A percentile compares a stretch with the other conserved stretches of the same genome.
Conservation (phyloP, 352 stramenopile genomes). For the Phytophthora nicotianae region DNA sequence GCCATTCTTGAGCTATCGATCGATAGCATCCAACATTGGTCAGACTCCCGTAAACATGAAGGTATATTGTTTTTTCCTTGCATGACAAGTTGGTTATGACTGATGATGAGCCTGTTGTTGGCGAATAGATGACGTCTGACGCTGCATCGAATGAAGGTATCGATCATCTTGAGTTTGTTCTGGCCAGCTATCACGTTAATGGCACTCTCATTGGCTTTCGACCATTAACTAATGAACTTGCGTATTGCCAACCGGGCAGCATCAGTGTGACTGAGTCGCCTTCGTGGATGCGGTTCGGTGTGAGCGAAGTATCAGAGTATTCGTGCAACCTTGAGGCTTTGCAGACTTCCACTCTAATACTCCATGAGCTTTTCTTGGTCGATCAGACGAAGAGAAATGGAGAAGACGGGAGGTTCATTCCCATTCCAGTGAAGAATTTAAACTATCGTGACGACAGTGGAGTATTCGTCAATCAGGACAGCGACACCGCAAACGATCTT, state of each 20-base stretch:
- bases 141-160: conserved; percentile 47
- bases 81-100: not conserved
- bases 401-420: conserved; percentile 66
- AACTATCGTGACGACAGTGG: conserved; percentile 78
- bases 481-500: conserved; percentile 81
- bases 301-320: conserved; percentile 61
- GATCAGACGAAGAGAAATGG: conserved; percentile 66
- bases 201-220: conserved; percentile 84
- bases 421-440: conserved; percentile 88
- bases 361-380: conserved; percentile 93
- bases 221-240: conserved; percentile 76
- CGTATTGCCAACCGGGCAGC: conserved; percentile 65
- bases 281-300: conserved; percentile 85
- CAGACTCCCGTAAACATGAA: conserved; percentile 78
- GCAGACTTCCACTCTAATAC: conserved; percentile 42
- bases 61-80: conserved; percentile 29
- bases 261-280: conserved; percentile 26
- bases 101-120: conserved; percentile 4
- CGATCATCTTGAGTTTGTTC: conserved; percentile 83
- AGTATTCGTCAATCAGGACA: conserved; percentile 85
- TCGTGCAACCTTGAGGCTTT: conserved; percentile 73
- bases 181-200: conserved; percentile 89
- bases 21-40: conserved; percentile 60
- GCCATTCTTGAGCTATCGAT: conserved; percentile 90
- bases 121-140: conserved; percentile 85